phyloP scores from a whole-genome alignment of 352 stramenopile genomes.

The Pythium phragmiticola region DNA sequence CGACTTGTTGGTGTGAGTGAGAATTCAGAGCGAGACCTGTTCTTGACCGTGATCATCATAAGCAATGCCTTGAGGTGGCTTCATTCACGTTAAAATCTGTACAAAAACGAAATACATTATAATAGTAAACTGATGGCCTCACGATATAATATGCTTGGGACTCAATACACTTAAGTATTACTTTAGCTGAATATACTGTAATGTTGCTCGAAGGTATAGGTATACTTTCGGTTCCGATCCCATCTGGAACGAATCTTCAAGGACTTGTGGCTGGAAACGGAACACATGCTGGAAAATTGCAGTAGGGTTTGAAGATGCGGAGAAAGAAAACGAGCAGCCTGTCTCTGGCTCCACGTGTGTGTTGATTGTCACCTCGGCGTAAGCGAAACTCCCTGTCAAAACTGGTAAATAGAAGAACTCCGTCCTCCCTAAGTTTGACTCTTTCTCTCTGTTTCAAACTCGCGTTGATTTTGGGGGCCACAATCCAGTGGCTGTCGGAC shows the following conservation, averaged over 20 bases:
- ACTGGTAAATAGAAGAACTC: slow-evolving; percentile 10
- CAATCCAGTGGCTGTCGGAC: no score
- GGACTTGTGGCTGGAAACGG: slow-evolving; percentile 1
- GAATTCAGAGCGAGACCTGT: no score
- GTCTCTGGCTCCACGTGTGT: not conserved
- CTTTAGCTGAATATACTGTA: no score
- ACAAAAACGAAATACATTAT: no score
- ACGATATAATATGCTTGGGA: no score
- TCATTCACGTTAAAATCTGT: no score
- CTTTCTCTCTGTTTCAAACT: no score
- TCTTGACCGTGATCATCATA: no score
- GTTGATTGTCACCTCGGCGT: slow-evolving; percentile 21
- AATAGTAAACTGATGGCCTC: no score
- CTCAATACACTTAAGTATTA: no score
- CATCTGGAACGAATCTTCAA: slow-evolving; percentile 20
- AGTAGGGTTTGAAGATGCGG: slow-evolving; percentile 3
- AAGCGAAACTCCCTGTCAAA: slow-evolving; percentile 7
- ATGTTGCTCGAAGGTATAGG: not conserved
- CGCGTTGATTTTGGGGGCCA: not conserved
- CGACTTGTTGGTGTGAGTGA: no score
- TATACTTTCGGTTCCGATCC: slow-evolving; percentile 16
- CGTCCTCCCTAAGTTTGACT: not conserved
- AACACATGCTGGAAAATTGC: slow-evolving; percentile 4
- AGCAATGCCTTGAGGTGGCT: no score
- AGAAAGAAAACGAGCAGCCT: slow-evolving; percentile 4